phyloP scores from a whole-genome alignment of 2,329 filamentous ascomycete species.

The Alternaria postmessia region DNA sequence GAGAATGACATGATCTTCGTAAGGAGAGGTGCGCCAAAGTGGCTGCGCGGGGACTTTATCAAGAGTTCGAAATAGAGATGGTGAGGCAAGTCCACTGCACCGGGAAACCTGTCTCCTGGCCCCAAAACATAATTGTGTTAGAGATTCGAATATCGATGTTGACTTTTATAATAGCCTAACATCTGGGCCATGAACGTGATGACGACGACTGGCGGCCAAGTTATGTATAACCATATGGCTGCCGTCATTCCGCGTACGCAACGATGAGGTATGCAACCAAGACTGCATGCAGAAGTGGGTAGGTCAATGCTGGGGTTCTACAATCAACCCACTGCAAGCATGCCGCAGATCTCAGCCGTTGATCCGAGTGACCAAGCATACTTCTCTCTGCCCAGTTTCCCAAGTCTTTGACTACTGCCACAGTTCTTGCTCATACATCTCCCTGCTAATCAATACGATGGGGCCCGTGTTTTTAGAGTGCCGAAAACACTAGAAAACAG shows the following conservation, averaged over 20 bases:
- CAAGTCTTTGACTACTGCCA: background rate
- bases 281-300: background rate
- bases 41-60: constrained; percentile 18
- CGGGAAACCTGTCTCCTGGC: background rate
- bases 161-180: background rate
- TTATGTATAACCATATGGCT: background rate
- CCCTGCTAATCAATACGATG: background rate
- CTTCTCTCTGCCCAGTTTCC: background rate
- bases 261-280: background rate
- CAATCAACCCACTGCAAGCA: background rate
- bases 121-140: background rate
- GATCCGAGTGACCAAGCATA: background rate
- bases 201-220: background rate
- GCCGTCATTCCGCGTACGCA: background rate
- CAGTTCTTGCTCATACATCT: background rate
- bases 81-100: background rate
- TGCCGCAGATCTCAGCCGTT: background rate
- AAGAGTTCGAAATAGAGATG: constrained; percentile 7
- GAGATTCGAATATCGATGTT: background rate
- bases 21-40: constrained; percentile 14
- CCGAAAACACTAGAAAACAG: background rate
- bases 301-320: background rate
- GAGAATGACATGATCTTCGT: constrained; percentile 23
- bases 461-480: background rate
- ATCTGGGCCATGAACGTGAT: background rate